phyloP scores from a whole-genome alignment of 202 grass and related monocot genomes.

The Eragrostis tef region DNA sequence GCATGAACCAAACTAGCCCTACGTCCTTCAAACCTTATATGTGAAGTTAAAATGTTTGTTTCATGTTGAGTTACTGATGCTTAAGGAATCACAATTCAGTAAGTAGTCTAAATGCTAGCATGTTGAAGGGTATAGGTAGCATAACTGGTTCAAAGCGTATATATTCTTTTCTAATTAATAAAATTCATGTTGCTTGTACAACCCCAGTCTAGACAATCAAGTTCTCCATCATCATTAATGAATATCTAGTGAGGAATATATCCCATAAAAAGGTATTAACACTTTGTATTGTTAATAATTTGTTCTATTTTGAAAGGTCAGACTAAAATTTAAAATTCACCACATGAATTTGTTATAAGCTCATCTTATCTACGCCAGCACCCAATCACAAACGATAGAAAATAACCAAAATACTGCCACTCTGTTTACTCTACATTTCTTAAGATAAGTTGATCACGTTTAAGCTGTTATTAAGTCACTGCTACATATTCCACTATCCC shows the following conservation, averaged over 20 bases:
- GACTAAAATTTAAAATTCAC: slow-evolving; percentile 30
- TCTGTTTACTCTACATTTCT: slow-evolving; percentile 24
- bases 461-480: slow-evolving; percentile 6
- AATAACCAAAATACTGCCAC: not conserved
- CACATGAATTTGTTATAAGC: slow-evolving; percentile 7
- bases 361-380: slow-evolving; percentile 39
- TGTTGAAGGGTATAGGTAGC: slow-evolving; percentile 1
- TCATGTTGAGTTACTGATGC: not conserved
- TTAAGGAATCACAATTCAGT: not conserved
- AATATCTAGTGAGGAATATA: slow-evolving; percentile 56
- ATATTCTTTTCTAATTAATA: slow-evolving; percentile 37
- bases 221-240: slow-evolving; percentile 34
- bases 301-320: slow-evolving; percentile 62
- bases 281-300: slow-evolving; percentile 50
- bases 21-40: slow-evolving; percentile 1
- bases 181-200: slow-evolving; percentile 46
- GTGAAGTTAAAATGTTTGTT: not conserved
- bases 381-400: slow-evolving; percentile 39
- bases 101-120: slow-evolving; percentile 4
- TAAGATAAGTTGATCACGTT: slow-evolving; percentile 28
- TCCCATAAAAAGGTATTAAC: slow-evolving; percentile 45
- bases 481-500: slow-evolving; percentile 1
- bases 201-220: slow-evolving; percentile 27
- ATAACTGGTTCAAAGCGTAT: slow-evolving; percentile 23
- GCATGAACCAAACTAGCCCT: no score